A percentile compares a stretch with the other conserved stretches of the same genome.
Conservation (phyloP, 305 asterid genomes). For the Petunia hybrid region DNA sequence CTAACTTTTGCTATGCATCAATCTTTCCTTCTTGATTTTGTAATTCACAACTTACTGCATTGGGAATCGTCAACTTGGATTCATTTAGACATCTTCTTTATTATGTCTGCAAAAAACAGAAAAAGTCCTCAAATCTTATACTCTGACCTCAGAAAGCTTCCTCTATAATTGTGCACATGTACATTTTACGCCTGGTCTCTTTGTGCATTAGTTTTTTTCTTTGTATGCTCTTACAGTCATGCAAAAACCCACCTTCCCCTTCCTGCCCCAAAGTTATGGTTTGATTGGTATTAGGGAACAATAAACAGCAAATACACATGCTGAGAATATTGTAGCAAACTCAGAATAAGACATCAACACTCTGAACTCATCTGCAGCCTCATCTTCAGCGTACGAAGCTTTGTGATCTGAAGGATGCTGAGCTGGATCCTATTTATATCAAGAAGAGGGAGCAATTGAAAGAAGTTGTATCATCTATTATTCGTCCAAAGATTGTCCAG, state of each 20-base stretch:
- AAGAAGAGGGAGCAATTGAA: constrained; percentile 83
- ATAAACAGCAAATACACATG: neutral
- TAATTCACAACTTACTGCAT: constrained; percentile 1
- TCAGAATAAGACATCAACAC: constrained; percentile 32
- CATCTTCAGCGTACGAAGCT: constrained; percentile 95
- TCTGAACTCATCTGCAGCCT: constrained; percentile 66
- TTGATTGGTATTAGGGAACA: neutral
- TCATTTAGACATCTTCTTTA: neutral
- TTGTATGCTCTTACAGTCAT: neutral
- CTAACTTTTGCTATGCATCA: constrained; percentile 10
- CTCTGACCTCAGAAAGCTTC: neutral
- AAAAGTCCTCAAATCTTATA: neutral
- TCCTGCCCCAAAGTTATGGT: neutral
- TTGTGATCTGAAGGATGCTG: constrained; percentile 89
- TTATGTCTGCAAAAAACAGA: neutral
- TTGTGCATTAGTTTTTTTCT: neutral
- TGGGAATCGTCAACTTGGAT: neutral
- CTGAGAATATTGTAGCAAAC: constrained; percentile 2
- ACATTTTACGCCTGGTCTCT: neutral
- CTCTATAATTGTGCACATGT: neutral
- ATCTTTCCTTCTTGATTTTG: neutral
- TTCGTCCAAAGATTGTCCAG: constrained; percentile 97
- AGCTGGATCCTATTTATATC: constrained; percentile 79
- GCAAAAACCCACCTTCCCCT: too few species aligned
- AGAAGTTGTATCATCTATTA: constrained; percentile 75